Evolutionary conservation across 129 eudicot genomes (phyloP), one percentile per base, ranked within the genome.

Genomic region (Scalesia atractyloides): DNA sequence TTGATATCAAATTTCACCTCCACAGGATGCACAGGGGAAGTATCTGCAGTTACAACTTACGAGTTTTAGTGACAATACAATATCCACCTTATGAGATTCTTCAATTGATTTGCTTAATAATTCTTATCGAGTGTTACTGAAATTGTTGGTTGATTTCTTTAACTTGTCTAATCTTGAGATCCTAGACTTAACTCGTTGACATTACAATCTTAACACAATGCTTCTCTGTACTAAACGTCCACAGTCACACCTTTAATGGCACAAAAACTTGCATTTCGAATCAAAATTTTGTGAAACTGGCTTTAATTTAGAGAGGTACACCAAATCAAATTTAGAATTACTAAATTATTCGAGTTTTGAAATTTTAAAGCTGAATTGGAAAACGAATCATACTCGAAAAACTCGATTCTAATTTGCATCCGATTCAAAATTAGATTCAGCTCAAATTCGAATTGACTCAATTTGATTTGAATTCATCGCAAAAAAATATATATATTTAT

Each of bases 21-120:
- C 80, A 51, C 80, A 0, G 73, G 73, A 39, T n/a, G 63, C 41
- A 70, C 41, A 41, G 76, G 75, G 75, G 67, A 74, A 61, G 76
- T 80, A 50, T 60, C 84, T 80, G 84, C 66, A 59, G 54, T 74
- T 44, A 24, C 18, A 24, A 12, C 3, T 24, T 12, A 36, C 5
- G 2, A 58, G n/a, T 11, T 58, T 58, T 5, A 24, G 64, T 1
- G 17, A 37, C 64, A 13, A 58, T 24, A 58, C 14, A 58, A 12
- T n/a, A 57, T 22, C 37, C 8, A 20, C 37, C 5, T 14, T 57
- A 22, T 57, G 63, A 22, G 36, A 9, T 22, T 57, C 37, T 57
- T 10, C 1, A 10, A 10, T 22, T 9, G 63, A 19, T 57, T 3
- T 4, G 34, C 10, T 22, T 22, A 3, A 20, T 7, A 56, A 9